Percentiles rank a stretch among this genome's conserved stretches.
These are phyloP conservation scores for Boletus barrowsii DNA, from an alignment of 768 basidiomycete species.

Conservation along the genomic window DNA sequence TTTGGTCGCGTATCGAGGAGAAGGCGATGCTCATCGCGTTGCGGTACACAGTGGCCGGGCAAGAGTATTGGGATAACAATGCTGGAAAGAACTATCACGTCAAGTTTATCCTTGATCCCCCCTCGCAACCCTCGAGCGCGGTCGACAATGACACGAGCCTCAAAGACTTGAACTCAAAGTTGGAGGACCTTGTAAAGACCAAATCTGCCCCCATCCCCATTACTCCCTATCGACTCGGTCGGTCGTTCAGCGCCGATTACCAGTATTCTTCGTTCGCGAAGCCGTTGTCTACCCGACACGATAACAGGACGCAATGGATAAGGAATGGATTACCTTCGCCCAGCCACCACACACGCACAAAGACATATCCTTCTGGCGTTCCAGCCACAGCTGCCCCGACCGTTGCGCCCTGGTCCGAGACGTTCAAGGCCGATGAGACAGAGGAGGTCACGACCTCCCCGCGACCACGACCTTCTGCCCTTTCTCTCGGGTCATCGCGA, in stretches of 20 bases:
- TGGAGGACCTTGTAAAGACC: conserved; percentile 59
- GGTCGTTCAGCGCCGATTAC: conserved; percentile 30
- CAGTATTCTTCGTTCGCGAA: conserved; percentile 25
- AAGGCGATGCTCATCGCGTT: conserved; percentile 81
- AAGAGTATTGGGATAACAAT: conserved; percentile 95
- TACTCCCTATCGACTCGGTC: conserved; percentile 12
- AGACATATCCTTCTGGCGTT: conserved; percentile 45
- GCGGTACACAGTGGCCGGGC: conserved; percentile 63
- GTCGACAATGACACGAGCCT: conserved; percentile 44
- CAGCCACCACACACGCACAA: conserved; percentile 37
- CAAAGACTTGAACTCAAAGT: conserved; percentile 58
- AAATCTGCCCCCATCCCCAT: conserved; percentile 19
- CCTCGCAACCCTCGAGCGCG: conserved; percentile 25
- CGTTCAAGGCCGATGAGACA: background rate
- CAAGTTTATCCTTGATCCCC: conserved; percentile 46
- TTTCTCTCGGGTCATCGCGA: conserved; percentile 25
- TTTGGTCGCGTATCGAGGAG: conserved; percentile 73
- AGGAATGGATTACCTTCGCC: conserved; percentile 2
- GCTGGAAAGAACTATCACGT: conserved; percentile 72
- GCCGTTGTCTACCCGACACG: conserved; percentile 54
- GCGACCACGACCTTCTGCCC: background rate
- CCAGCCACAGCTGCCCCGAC: conserved; percentile 35
- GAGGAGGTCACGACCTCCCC: background rate
- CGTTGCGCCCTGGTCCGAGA: conserved; percentile 40
- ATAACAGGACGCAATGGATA: conserved; percentile 42